Conservation (phyloP, 345 rosid species). For the Gossypioides kirkii region DNA sequence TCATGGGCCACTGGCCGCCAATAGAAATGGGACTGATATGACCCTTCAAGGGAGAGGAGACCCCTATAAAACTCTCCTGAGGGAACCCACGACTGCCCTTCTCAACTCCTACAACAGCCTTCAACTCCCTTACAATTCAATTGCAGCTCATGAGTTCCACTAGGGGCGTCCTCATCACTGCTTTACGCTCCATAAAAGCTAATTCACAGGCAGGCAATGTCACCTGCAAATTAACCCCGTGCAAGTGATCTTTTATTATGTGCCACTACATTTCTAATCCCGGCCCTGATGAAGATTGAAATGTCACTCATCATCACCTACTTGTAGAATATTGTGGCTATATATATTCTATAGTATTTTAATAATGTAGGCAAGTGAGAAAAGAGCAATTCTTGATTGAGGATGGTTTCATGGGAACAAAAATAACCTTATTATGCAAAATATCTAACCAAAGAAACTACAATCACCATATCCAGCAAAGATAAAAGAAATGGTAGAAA, state of each 20-base stretch:
- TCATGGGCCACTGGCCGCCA: slow-evolving; percentile 53
- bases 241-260: slow-evolving; percentile 33
- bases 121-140: slow-evolving; percentile 52
- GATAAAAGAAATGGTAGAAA: neutral
- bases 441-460: slow-evolving; percentile 8
- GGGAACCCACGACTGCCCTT: slow-evolving; percentile 78
- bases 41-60: slow-evolving; percentile 72
- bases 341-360: neutral
- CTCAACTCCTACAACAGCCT: slow-evolving; percentile 75
- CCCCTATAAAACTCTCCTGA: slow-evolving; percentile 62
- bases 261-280: neutral
- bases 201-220: slow-evolving; percentile 42
- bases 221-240: slow-evolving; percentile 57
- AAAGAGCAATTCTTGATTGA: slow-evolving; percentile 12
- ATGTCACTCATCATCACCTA: neutral
- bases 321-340: neutral
- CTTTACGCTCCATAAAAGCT: slow-evolving; percentile 58
- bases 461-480: slow-evolving; percentile 13
- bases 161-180: slow-evolving; percentile 47
- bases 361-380: neutral
- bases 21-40: slow-evolving; percentile 54
- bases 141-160: slow-evolving; percentile 54
- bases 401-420: neutral
- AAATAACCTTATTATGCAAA: neutral
- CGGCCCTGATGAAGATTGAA: neutral